Evolutionary conservation across 208 protist genomes (phyloP), one percentile per base, ranked within the genome.

Genomic region (Acanthamoeba sp.): DNA sequence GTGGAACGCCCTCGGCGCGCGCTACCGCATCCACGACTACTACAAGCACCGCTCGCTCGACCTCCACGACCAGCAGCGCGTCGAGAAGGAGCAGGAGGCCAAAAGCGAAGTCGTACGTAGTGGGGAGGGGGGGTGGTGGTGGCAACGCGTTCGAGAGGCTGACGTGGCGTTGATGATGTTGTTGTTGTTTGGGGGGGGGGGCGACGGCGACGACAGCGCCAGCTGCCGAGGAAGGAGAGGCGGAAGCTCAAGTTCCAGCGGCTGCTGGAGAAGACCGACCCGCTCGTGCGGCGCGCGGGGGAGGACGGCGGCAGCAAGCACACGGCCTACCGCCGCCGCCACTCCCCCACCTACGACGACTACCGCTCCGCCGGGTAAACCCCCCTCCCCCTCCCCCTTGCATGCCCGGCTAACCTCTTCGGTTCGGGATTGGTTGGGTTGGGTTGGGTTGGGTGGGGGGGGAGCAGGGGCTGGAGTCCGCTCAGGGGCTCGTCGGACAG

Each of bases 21-120:
- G 76, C 38, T 85, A 38, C 76, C 27, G 29, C 76, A 85, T 85
- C 24, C 0, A 24, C 3, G 42, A 85, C 48, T 85, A 59, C 76
- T 57, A 85, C 76, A 85, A 38, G 76, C 22, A 38, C n/a, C 76
- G 76, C 76, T 59, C 45, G 5, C 45, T 4, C 18, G 76, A 85
- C 18, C 45, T 85, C 38, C 14, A 16, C 29, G 76, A 85, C 76
- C 38, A 85, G 29, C 76, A 59, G 22, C 76, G 76, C 76, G 38
- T 85, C 27, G 42, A 85, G 76, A 85, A 59, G 76, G 76, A 85
- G 27, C 76, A 85, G 6, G 76, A 85, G 7, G 76, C 76, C 76
- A 85, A 85, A 27, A 85, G 76, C 48, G 76, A 85, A 85, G 76
- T 85, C 32, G 76, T 85, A 57, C 45, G 5, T 36, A n/a, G n/a